Conservation (phyloP, 768 basidiomycete genomes). For the Auricularia heimuer region DNA sequence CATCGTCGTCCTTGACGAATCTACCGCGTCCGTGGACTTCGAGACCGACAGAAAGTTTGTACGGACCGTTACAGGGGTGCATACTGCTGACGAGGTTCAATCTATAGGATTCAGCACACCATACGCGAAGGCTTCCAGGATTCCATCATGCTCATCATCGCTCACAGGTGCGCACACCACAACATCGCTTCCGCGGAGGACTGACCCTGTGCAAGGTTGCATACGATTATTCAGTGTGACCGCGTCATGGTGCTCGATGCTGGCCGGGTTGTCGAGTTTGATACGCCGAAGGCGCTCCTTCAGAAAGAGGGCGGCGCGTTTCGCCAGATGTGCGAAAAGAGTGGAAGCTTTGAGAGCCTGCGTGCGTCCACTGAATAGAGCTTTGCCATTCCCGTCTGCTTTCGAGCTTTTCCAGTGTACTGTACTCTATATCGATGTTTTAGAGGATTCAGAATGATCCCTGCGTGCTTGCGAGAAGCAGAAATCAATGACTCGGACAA, state of each 20-base stretch:
- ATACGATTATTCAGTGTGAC: constrained; percentile 26
- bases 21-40: constrained; percentile 50
- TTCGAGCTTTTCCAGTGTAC: too few relatives aligned
- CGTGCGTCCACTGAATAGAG: neutral
- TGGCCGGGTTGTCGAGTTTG: constrained; percentile 70
- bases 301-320: constrained; percentile 47
- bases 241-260: constrained; percentile 38
- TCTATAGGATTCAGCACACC: constrained; percentile 48
- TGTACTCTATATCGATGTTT: too few relatives aligned
- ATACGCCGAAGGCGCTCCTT: constrained; percentile 50
- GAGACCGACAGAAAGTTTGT: constrained; percentile 45
- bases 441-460: too few relatives aligned
- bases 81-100: neutral
- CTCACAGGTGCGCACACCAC: constrained; percentile 39
- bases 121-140: constrained; percentile 62
- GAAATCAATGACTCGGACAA: too few relatives aligned
- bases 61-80: constrained; percentile 8
- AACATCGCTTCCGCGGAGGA: neutral
- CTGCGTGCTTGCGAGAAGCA: too few relatives aligned
- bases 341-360: constrained; percentile 18
- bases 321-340: constrained; percentile 56
- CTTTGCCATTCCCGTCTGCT: too few relatives aligned
- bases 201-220: constrained; percentile 12
- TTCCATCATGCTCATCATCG: constrained; percentile 74
- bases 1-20: constrained; percentile 64